A percentile compares a stretch with the other conserved stretches of the same genome.
phyloP scores from a whole-genome alignment of 495 filamentous ascomycete species.

The Cetradonia linearis region DNA sequence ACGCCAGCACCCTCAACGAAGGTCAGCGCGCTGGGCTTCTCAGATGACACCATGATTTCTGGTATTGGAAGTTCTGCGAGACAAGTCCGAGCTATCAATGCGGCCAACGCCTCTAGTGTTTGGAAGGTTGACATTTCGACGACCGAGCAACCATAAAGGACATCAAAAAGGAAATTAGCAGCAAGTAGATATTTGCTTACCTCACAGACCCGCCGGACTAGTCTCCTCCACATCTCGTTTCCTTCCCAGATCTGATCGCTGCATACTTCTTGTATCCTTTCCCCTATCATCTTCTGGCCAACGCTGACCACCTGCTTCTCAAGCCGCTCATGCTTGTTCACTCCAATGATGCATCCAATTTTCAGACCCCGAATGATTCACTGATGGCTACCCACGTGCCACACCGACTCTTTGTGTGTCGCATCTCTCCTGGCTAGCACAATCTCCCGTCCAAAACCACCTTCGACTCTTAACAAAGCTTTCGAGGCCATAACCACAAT shows the following conservation, averaged over 20 bases:
- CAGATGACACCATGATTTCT: conserved; percentile 42
- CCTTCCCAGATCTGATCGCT: not conserved
- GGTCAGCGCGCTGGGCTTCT: conserved; percentile 49
- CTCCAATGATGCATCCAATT: conserved; percentile 40
- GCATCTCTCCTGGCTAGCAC: conserved; percentile 1
- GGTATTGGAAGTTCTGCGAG: conserved; percentile 43
- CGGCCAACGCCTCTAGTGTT: conserved; percentile 48
- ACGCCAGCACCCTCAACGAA: conserved; percentile 48
- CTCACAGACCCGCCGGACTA: conserved; percentile 16
- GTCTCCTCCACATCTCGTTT: conserved; percentile 12
- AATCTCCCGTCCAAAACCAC: conserved; percentile 18
- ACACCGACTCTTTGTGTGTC: not conserved
- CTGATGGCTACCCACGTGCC: not conserved
- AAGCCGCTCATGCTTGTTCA: conserved; percentile 48
- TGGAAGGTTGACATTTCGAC: conserved; percentile 46
- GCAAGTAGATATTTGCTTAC: conserved; percentile 1
- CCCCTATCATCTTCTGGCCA: conserved; percentile 21
- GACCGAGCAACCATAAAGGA: conserved; percentile 25
- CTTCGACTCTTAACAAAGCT: conserved; percentile 19
- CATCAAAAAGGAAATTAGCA: not conserved
- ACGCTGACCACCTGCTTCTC: conserved; percentile 48
- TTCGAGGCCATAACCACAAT: conserved; percentile 14
- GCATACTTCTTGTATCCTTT: not conserved
- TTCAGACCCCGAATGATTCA: conserved; percentile 18
- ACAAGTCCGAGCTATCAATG: conserved; percentile 41